Evolutionary conservation across 73 alveolate genomes (phyloP).

Genomic region (Tetrahymena malaccensis): DNA sequence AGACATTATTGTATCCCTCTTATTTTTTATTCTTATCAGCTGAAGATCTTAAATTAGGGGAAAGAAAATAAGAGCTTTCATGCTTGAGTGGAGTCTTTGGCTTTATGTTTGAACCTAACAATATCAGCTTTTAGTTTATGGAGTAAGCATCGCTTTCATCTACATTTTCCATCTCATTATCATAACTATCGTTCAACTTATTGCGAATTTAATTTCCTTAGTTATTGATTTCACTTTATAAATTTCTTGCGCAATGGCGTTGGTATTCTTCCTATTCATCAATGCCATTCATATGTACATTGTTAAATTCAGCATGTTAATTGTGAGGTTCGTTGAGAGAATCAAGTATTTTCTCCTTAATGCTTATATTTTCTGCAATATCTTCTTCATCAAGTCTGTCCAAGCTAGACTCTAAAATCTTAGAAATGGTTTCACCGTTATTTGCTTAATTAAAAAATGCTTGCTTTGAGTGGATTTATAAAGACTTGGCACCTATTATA

Average conservation of each 20-base stretch:
- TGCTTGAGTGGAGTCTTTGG: not conserved
- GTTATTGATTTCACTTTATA: not conserved
- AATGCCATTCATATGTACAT: not conserved
- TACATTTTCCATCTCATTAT: not conserved
- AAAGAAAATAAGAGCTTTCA: not conserved
- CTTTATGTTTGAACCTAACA: not conserved
- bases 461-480: not conserved
- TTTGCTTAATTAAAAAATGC: not conserved
- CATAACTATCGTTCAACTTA: not conserved
- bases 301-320: not conserved
- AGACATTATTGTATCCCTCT: not conserved
- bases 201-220: not conserved
- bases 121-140: not conserved
- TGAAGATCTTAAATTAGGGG: not conserved
- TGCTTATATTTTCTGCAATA: not conserved
- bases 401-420: not conserved
- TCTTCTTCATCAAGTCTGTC: not conserved
- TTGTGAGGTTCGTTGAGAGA: not conserved
- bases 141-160: not conserved
- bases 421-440: not conserved
- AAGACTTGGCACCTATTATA: not conserved
- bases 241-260: not conserved
- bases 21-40: not conserved
- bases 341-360: not conserved
- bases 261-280: not conserved